Base-by-base conservation (phyloP, 768 basidiomycete species). In the Paxillus rubicundulus region DNA sequence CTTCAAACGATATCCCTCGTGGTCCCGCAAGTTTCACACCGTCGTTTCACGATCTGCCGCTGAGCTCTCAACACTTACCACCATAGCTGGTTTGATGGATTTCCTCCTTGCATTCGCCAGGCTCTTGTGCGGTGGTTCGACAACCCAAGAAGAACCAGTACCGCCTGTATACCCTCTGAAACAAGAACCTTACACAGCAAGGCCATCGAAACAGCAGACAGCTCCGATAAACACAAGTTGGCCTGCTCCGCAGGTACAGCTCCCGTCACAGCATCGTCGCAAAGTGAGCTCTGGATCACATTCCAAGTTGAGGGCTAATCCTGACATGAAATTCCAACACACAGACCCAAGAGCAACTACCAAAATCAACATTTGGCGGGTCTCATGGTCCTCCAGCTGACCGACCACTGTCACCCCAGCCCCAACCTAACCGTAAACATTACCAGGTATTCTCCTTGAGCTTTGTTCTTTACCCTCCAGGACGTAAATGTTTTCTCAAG, bases 131-230 rank as follows among this genome's bases (percentile, higher is more conserved):
- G 61, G 67, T 56, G 42, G 57, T 34, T 52, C 65, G 13, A 44
- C 53, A 16, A 50, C 52, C 4, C 24, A 24, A 24, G 24, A 24
- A 95, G 74, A 34, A 80, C 86, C n/a, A n/a, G n/a, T 58, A 95
- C 91, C 54, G 93, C 79, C 78, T 16, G 86, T 84, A 16, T 32
- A 56, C 27, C 46, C 33, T 13, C 20, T 14, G 38, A 12, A 10
- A 24, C 44, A 55, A 48, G 42, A 39, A 36, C 12, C 52, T 5
- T 42, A 47, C 45, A 28, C 30, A 44, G 45, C 56, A 32, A 38
- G 51, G 41, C 67, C 60, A 36, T 54, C 44, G 6, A 42, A 42
- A 27, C 58, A 47, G 27, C 56, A 49, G 21, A n/a, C 39, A 17
- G 13, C 34, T 32, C 37, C 46, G 33, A 21, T 32, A 27, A 20